Percentiles rank a stretch among this genome's conserved stretches.
Evolutionary conservation across 208 protist species (phyloP).

Genomic region (Leptomonas pyrrhocoris): DNA sequence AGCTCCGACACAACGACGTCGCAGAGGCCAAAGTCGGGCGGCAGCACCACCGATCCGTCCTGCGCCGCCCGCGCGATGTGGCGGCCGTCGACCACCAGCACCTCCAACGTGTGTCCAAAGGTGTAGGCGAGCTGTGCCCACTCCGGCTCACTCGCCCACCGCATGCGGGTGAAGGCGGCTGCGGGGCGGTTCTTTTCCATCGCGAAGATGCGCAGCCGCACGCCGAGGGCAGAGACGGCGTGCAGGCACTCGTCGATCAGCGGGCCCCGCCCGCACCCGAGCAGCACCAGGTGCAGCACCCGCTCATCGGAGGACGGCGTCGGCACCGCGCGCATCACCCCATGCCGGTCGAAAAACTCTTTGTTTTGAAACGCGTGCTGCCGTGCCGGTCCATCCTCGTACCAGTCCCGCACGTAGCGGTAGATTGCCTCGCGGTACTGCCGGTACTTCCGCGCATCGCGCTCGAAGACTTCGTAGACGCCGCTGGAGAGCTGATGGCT

Average conservation of each 20-base stretch:
- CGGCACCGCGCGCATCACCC: constrained; percentile 14
- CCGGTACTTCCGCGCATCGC: constrained; percentile 97
- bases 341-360: constrained; percentile 17
- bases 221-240: constrained; percentile 68
- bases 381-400: constrained; percentile 21
- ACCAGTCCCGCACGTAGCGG: constrained; percentile 71
- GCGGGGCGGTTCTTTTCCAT: constrained; percentile 99
- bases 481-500: constrained; percentile 96
- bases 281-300: constrained; percentile 92
- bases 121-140: constrained; percentile 56
- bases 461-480: constrained; percentile 99
- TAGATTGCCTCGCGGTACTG: constrained; percentile 92
- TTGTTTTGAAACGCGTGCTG: constrained; percentile 42
- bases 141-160: constrained; percentile 56
- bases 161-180: constrained; percentile 86
- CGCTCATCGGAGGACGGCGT: constrained; percentile 24
- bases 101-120: constrained; percentile 89
- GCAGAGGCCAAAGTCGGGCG: constrained; percentile 79
- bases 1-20: constrained; percentile 98
- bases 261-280: constrained; percentile 97
- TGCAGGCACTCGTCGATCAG: constrained; percentile 90
- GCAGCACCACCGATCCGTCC: constrained; percentile 30
- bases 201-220: constrained; percentile 92
- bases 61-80: constrained; percentile 43
- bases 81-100: constrained; percentile 92